Evolutionary conservation across 352 stramenopile genomes (phyloP).

Genomic region (Phytophthora meadii): DNA sequence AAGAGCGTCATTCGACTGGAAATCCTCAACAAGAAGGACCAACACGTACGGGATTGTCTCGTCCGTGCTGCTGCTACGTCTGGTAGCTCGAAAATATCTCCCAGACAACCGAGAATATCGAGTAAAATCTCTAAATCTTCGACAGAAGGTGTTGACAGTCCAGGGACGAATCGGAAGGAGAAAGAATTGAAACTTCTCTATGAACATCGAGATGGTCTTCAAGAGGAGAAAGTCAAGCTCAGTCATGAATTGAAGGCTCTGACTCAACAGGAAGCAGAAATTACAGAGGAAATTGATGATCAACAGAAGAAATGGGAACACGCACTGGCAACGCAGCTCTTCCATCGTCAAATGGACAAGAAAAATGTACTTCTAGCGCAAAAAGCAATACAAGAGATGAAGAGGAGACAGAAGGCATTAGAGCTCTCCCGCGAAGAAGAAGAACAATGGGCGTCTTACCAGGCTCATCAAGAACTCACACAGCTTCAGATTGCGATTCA

Average conservation of each 20-base stretch:
- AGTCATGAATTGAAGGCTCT: constrained; percentile 36
- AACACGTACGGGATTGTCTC: constrained; percentile 63
- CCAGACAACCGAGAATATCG: constrained; percentile 3
- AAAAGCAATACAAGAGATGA: constrained; percentile 44
- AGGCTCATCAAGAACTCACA: constrained; percentile 63
- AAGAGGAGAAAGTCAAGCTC: constrained; percentile 42
- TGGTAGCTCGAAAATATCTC: constrained; percentile 17
- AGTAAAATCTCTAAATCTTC: constrained; percentile 11
- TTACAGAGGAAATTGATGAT: constrained; percentile 45
- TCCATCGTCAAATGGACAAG: constrained; percentile 55
- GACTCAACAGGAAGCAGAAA: constrained; percentile 32
- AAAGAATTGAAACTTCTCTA: constrained; percentile 54
- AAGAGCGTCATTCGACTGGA: constrained; percentile 49
- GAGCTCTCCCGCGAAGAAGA: constrained; percentile 65
- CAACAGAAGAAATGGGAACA: constrained; percentile 49
- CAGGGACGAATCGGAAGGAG: constrained; percentile 28
- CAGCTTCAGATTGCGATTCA: constrained; percentile 65
- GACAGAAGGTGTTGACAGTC: constrained; percentile 5
- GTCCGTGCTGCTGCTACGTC: constrained; percentile 29
- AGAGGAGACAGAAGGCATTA: constrained; percentile 39
- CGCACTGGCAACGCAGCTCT: constrained; percentile 56
- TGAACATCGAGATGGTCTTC: constrained; percentile 42
- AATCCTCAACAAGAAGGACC: constrained; percentile 65
- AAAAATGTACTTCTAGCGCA: constrained; percentile 21
- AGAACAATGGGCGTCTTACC: constrained; percentile 58